Evolutionary conservation across 192 early-diverging fungal genomes (phyloP).

Genomic region (Kickxella alabastrina): DNA sequence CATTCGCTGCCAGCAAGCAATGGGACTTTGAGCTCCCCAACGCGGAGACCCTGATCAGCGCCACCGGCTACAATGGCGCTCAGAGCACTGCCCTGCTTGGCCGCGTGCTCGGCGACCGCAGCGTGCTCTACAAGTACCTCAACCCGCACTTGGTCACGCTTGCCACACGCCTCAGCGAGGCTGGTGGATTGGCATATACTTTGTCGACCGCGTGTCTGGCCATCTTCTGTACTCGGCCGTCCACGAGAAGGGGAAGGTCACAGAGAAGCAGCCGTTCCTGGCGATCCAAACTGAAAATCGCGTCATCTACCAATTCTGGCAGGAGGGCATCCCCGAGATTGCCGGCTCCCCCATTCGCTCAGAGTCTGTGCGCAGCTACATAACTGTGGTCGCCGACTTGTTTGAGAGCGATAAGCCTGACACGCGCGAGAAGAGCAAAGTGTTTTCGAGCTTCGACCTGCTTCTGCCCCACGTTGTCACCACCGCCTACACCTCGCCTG

Average conservation of each 20-base stretch:
- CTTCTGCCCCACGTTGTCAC: slow-evolving; percentile 68
- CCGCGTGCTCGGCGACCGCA: slow-evolving; percentile 88
- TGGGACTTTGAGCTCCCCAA: slow-evolving; percentile 60
- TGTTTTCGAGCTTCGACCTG: slow-evolving; percentile 71
- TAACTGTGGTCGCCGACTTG: slow-evolving; percentile 80
- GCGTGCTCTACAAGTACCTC: slow-evolving; percentile 98
- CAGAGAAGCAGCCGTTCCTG: slow-evolving; percentile 53
- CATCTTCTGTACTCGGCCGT: slow-evolving; percentile 67
- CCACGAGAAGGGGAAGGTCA: slow-evolving; percentile 57
- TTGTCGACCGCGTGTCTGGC: slow-evolving; percentile 89
- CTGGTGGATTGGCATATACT: slow-evolving; percentile 58
- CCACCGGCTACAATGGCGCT: slow-evolving; percentile 28
- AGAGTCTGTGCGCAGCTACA: slow-evolving; percentile 60
- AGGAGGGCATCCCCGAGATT: slow-evolving; percentile 53
- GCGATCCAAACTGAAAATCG: slow-evolving; percentile 82
- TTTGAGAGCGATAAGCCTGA: slow-evolving; percentile 75
- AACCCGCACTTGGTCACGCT: slow-evolving; percentile 87
- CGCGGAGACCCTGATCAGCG: slow-evolving; percentile 53
- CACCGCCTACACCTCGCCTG: slow-evolving; percentile 73
- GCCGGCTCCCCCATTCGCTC: slow-evolving; percentile 15
- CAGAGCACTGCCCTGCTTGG: slow-evolving; percentile 84
- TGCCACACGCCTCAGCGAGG: slow-evolving; percentile 51
- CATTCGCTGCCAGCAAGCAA: background rate
- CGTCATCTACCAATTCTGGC: slow-evolving; percentile 87
- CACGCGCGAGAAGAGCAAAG: slow-evolving; percentile 66